Evolutionary conservation across 2,329 filamentous ascomycete genomes (phyloP).

Genomic region (Curvularia hawaiiensis): DNA sequence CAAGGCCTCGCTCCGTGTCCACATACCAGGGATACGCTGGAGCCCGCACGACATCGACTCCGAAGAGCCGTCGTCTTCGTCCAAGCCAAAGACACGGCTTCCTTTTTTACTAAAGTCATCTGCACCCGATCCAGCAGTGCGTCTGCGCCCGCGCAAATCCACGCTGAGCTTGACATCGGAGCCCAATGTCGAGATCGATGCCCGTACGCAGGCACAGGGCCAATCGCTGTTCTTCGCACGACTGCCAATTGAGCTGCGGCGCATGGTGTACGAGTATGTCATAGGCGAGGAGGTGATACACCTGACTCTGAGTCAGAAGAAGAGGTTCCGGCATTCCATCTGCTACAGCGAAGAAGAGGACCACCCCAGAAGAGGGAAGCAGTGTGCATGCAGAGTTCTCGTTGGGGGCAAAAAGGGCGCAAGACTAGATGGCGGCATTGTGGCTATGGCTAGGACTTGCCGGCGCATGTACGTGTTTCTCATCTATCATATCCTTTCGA

Average conservation of each 20-base stretch:
- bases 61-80: conserved; percentile 3
- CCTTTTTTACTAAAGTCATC: conserved; percentile 18
- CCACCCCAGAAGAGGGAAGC: conserved; percentile 1
- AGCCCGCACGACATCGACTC: conserved; percentile 33
- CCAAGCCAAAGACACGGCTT: conserved; percentile 24
- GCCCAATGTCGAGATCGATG: conserved; percentile 30
- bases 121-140: conserved; percentile 1
- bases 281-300: conserved; percentile 38
- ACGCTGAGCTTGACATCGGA: conserved; percentile 27
- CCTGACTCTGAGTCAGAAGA: conserved; percentile 37
- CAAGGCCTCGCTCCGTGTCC: conserved; percentile 9
- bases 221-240: conserved; percentile 38
- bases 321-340: conserved; percentile 40
- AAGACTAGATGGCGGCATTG: conserved; percentile 18
- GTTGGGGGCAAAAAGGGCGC: conserved; percentile 31
- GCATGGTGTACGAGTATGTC: conserved; percentile 41
- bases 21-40: conserved; percentile 35
- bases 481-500: neutral
- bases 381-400: conserved; percentile 39
- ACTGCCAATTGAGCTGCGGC: conserved; percentile 41
- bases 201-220: conserved; percentile 34
- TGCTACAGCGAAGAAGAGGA: conserved; percentile 25
- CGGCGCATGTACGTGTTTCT: conserved; percentile 33
- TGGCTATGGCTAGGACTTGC: conserved; percentile 31
- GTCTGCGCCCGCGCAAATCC: conserved; percentile 25